These are phyloP conservation scores for Naganishia randhawae DNA, from an alignment of 768 basidiomycete species.

Conservation along the genomic window DNA sequence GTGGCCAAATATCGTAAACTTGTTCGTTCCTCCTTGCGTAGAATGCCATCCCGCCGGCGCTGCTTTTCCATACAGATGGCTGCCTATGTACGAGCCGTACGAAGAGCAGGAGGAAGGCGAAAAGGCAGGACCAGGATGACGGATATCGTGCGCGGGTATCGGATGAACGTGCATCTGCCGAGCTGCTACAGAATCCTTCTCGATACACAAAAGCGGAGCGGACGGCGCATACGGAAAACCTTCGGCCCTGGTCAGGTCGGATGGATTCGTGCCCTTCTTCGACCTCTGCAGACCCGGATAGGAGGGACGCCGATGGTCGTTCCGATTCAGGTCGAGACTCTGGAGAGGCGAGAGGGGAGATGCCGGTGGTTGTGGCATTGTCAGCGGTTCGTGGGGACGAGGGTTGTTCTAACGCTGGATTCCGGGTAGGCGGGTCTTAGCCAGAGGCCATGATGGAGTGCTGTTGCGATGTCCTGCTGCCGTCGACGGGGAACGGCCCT, in stretches of 20 bases:
- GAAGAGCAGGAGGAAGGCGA: slow-evolving; percentile 1
- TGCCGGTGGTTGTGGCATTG: slow-evolving; percentile 3
- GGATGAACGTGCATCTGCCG: neutral
- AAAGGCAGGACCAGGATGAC: neutral
- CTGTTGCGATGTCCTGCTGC: neutral
- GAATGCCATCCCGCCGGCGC: neutral
- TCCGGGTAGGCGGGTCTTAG: neutral
- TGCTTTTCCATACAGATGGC: slow-evolving; percentile 2
- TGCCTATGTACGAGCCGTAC: slow-evolving; percentile 9
- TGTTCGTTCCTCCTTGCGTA: no score
- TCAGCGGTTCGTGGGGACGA: neutral
- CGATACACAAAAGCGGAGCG: neutral
- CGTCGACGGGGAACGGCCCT: no score
- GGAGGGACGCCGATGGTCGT: neutral
- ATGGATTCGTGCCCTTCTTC: neutral
- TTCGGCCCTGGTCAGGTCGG: neutral
- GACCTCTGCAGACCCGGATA: neutral
- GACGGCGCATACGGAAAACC: neutral
- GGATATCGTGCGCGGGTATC: neutral
- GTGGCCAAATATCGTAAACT: no score
- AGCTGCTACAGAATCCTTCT: neutral
- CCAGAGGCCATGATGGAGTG: neutral
- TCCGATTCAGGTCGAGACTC: neutral
- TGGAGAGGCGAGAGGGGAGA: slow-evolving; percentile 9
- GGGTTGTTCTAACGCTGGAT: no score